These are phyloP conservation scores for Trichophyton mentagrophytes DNA, from an alignment of 2,329 filamentous ascomycete genomes.

Conservation along the genomic window DNA sequence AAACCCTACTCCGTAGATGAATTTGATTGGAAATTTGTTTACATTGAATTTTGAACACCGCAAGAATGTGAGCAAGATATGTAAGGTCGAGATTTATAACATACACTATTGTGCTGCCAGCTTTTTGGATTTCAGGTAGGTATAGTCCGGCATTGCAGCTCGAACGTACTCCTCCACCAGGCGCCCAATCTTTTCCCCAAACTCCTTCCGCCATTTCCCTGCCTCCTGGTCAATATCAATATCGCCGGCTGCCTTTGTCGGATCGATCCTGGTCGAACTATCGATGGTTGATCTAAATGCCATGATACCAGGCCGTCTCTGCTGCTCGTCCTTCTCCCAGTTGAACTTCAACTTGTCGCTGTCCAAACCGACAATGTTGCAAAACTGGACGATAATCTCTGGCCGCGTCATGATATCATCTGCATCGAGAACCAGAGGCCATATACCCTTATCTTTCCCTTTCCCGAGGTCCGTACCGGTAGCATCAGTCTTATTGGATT, in stretches of 20 bases:
- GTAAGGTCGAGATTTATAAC: not conserved
- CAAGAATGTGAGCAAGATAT: not conserved
- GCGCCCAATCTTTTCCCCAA: slow-evolving; percentile 20
- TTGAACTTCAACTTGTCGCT: slow-evolving; percentile 19
- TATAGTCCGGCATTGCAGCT: slow-evolving; percentile 30
- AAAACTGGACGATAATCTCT: slow-evolving; percentile 19
- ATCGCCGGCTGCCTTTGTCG: slow-evolving; percentile 19
- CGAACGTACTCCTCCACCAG: slow-evolving; percentile 19
- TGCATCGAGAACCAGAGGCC: slow-evolving; percentile 26
- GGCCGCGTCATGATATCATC: slow-evolving; percentile 28
- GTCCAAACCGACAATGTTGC: slow-evolving; percentile 24
- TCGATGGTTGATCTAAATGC: slow-evolving; percentile 18
- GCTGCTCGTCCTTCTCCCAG: slow-evolving; percentile 17
- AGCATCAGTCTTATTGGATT: slow-evolving; percentile 5
- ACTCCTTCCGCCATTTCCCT: slow-evolving; percentile 29
- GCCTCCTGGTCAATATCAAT: slow-evolving; percentile 25
- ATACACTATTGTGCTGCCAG: not conserved
- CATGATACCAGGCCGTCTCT: slow-evolving; percentile 13
- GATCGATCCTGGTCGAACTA: slow-evolving; percentile 22
- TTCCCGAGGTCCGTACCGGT: not conserved
- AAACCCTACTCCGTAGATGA: not conserved
- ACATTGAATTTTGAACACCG: not conserved
- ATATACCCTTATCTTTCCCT: not conserved
- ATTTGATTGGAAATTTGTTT: too few relatives aligned
- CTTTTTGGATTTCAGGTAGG: slow-evolving; percentile 22